phyloP scores from a whole-genome alignment of 768 basidiomycete genomes.

The Jaapia argillacea region DNA sequence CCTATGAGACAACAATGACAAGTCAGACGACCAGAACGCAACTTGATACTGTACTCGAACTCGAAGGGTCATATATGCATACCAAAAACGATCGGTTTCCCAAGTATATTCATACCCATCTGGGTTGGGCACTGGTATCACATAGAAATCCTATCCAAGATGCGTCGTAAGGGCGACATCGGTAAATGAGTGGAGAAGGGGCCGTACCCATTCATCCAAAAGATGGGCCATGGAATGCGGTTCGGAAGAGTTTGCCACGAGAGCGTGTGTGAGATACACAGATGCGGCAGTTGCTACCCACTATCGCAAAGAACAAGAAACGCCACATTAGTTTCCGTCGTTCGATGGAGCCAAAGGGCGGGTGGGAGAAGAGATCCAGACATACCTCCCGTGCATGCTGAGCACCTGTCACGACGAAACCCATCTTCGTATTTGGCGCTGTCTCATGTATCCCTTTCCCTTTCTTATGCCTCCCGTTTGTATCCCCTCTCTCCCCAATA shows the following conservation, averaged over 20 bases:
- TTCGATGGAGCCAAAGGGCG: no score
- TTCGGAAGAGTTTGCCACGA: constrained; percentile 42
- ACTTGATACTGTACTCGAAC: no score
- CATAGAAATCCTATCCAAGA: constrained; percentile 47
- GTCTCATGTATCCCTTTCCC: no score
- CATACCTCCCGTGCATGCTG: constrained; percentile 71
- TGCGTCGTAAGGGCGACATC: not conserved
- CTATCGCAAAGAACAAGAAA: constrained; percentile 22
- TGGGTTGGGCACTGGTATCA: constrained; percentile 59
- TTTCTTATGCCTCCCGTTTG: constrained; percentile 9
- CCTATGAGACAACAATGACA: no score
- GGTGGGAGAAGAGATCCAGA: no score
- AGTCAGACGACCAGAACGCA: no score
- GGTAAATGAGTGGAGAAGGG: not conserved
- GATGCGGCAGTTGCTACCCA: constrained; percentile 76
- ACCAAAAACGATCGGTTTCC: constrained; percentile 63
- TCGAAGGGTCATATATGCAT: no score
- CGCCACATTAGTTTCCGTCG: no score
- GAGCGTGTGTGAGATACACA: constrained; percentile 62
- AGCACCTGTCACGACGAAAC: constrained; percentile 61
- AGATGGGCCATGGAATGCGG: constrained; percentile 34
- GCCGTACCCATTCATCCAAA: constrained; percentile 42
- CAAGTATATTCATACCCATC: constrained; percentile 73
- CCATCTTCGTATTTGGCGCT: constrained; percentile 29
- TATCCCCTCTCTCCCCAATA: constrained; percentile 7